Evolutionary conservation across 2,329 filamentous ascomycete species (phyloP), one percentile per base, ranked within the genome.

Genomic region (Pseudogymnoascus sp.): DNA sequence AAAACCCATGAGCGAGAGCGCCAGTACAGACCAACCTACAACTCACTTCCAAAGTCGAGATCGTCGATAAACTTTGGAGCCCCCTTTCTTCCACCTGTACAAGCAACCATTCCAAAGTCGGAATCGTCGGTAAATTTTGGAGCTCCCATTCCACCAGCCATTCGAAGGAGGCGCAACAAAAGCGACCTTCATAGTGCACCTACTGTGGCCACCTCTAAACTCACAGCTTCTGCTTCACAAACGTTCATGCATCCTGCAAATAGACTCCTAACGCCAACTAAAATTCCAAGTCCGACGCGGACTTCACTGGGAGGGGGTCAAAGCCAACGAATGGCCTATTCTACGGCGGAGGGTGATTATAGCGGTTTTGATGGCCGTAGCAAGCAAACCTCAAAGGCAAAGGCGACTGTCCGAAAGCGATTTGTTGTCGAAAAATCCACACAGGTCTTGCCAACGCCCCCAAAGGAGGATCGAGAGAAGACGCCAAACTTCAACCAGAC

Each of bases 191-290:
- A 66, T 16, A 66, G 66, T 49, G 37, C 60, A 21, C 65, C 67
- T 60, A 68, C 67, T n/a, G 62, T 66, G 43, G 67, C 66, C 35
- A 65, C 61, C 31, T 67, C 66, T 11, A 31, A 33, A 7, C 59
- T 68, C 7, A 67, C 67, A 31, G 65, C 63, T n/a, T 68, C 66
- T 37, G 63, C 59, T n/a, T 68, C 66, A 8, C 61, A 37, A 55
- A 39, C 33, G 33, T 37, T 52, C 31, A 58, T 41, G 37, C 60
- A 60, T 12, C 55, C 60, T 60, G 23, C 38, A 38, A 29, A n/a
- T 14, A 21, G 45, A 37, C 10, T 55, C 11, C 16, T 55, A 55
- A 38, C 43, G 4, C 43, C 62, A 21, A 37, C 60, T 4, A 35
- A 38, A 29, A 43, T 55, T 14, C 16, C 58, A 41, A 61, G 38